Evolutionary conservation across 2,329 filamentous ascomycete genomes (phyloP).

Genomic region (Leptographium wingfieldii): DNA sequence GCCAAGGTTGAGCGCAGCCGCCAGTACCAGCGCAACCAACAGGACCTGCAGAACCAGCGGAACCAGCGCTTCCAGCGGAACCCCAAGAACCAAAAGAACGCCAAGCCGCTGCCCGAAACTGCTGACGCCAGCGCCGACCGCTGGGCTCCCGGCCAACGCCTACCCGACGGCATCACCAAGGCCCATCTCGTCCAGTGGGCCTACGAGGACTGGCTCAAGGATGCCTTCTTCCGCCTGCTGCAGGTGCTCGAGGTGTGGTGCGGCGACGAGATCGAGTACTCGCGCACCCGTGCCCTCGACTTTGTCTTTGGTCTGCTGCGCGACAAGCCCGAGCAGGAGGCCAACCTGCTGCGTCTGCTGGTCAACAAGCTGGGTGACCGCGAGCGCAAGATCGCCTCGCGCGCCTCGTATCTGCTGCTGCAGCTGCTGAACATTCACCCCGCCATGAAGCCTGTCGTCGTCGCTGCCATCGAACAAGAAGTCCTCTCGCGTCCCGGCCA

Average conservation of each 20-base stretch:
- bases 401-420: slow-evolving; percentile 84
- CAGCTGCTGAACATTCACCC: slow-evolving; percentile 84
- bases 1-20: neutral
- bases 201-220: slow-evolving; percentile 92
- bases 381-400: slow-evolving; percentile 88
- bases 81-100: neutral
- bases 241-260: slow-evolving; percentile 89
- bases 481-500: slow-evolving; percentile 79
- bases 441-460: slow-evolving; percentile 82
- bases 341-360: slow-evolving; percentile 77
- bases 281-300: slow-evolving; percentile 73
- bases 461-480: slow-evolving; percentile 76
- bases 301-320: slow-evolving; percentile 86
- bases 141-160: slow-evolving; percentile 57
- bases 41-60: slow-evolving; percentile 1
- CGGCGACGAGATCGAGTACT: slow-evolving; percentile 89
- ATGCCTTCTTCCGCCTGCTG: slow-evolving; percentile 82
- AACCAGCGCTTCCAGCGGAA: neutral
- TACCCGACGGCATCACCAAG: slow-evolving; percentile 64
- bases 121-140: neutral
- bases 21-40: neutral
- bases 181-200: slow-evolving; percentile 76
- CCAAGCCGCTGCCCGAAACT: neutral
- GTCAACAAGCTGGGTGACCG: slow-evolving; percentile 96
- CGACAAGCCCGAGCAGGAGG: slow-evolving; percentile 94